Evolutionary conservation across 306 rosid species (phyloP).

Genomic region (Prunus armeniaca): DNA sequence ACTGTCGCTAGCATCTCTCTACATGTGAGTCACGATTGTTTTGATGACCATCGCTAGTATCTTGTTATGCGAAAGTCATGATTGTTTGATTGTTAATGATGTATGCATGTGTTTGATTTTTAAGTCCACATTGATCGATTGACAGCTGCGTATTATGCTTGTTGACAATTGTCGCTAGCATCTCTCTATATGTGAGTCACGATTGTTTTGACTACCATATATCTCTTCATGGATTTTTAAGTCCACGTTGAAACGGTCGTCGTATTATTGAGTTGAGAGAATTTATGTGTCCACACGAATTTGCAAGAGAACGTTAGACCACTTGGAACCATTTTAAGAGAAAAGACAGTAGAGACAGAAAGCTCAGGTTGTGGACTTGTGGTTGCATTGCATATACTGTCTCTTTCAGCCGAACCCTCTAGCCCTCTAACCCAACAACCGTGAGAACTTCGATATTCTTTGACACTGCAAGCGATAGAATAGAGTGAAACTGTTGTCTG

Average conservation of each 20-base stretch:
- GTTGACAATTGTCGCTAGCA: too few species aligned
- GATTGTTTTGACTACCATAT: too few species aligned
- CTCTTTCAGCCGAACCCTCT: too few species aligned
- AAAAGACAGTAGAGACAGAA: background rate
- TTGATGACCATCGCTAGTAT: too few species aligned
- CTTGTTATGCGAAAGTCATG: background rate
- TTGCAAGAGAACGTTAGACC: background rate
- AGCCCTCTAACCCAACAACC: too few species aligned
- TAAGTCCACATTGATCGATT: background rate
- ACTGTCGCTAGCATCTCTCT: too few species aligned
- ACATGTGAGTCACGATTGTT: too few species aligned
- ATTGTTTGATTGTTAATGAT: background rate
- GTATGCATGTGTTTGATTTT: background rate
- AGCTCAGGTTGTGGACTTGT: background rate
- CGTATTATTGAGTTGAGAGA: background rate
- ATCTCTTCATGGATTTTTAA: too few species aligned
- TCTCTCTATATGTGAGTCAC: too few species aligned
- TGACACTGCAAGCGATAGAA: too few species aligned
- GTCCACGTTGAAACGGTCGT: background rate
- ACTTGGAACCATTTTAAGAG: background rate
- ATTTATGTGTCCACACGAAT: background rate
- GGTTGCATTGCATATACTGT: background rate
- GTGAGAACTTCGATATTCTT: too few species aligned
- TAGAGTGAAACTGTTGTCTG: background rate
- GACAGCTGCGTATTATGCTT: too few species aligned